Percentiles rank a stretch among this genome's conserved stretches.
Conservation (phyloP, 2,329 filamentous ascomycete genomes). For the Clarireedia paspali region DNA sequence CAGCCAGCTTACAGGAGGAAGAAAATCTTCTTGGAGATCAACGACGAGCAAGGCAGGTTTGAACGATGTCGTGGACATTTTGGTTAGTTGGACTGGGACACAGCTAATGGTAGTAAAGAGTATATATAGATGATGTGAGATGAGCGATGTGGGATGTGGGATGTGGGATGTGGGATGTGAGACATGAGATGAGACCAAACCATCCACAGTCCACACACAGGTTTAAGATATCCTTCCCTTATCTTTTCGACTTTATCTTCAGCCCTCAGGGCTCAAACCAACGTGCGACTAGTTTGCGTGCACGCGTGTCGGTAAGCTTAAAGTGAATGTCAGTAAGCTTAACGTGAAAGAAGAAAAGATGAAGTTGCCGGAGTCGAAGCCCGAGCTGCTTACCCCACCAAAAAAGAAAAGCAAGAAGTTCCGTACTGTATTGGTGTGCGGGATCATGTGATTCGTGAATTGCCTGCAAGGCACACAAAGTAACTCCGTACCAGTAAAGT, state of each 20-base stretch:
- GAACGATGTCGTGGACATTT: conserved; percentile 25
- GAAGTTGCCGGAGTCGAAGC: not conserved
- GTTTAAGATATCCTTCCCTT: too few relatives aligned
- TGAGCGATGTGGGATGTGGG: not conserved
- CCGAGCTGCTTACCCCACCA: not conserved
- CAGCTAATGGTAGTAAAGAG: not conserved
- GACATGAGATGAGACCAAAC: not conserved
- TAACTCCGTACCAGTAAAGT: too few relatives aligned
- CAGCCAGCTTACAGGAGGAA: conserved; percentile 62
- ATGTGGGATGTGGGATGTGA: not conserved
- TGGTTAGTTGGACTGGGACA: not conserved
- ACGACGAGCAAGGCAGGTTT: conserved; percentile 63
- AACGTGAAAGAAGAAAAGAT: not conserved
- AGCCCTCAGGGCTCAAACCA: not conserved
- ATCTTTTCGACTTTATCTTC: too few relatives aligned
- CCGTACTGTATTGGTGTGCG: too few relatives aligned
- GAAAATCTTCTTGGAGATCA: conserved; percentile 93
- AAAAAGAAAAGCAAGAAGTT: not conserved
- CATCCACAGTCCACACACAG: too few relatives aligned
- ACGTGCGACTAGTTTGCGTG: not conserved
- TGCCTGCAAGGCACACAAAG: too few relatives aligned
- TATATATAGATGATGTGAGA: not conserved
- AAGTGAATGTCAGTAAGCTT: not conserved
- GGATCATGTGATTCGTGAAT: not conserved
- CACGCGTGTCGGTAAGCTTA: not conserved